These are phyloP conservation scores for Dissophora globulifera DNA, from an alignment of 192 early-diverging fungal genomes.

Conservation along the genomic window DNA sequence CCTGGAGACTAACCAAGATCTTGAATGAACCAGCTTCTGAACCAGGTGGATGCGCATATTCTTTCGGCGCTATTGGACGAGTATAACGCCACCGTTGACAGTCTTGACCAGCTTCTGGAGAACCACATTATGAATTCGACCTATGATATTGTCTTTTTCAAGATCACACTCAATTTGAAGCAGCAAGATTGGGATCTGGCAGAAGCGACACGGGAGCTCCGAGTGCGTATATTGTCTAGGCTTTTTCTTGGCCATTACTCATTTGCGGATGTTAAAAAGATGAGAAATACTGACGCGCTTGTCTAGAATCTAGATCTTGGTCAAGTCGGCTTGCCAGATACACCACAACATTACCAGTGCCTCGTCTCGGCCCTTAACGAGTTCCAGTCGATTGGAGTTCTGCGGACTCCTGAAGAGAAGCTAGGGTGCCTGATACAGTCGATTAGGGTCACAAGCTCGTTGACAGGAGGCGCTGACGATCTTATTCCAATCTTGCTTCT, in stretches of 20 bases:
- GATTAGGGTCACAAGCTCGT: constrained; percentile 29
- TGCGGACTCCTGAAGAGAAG: constrained; percentile 62
- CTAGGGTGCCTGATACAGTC: constrained; percentile 54
- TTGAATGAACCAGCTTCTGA: constrained; percentile 24
- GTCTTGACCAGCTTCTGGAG: constrained; percentile 50
- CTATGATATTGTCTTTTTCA: constrained; percentile 65
- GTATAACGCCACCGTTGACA: constrained; percentile 14
- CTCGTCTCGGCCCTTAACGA: constrained; percentile 51
- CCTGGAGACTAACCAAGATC: not conserved
- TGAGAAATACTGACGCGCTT: not conserved
- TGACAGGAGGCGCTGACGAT: constrained; percentile 50
- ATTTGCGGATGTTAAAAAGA: too few relatives aligned
- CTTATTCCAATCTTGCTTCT: constrained; percentile 60
- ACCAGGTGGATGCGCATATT: constrained; percentile 27
- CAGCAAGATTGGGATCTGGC: constrained; percentile 49
- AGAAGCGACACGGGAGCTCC: constrained; percentile 46
- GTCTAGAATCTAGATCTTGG: constrained; percentile 56
- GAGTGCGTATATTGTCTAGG: constrained; percentile 18
- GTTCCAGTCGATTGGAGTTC: constrained; percentile 57
- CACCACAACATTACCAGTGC: constrained; percentile 36
- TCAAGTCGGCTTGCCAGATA: constrained; percentile 58
- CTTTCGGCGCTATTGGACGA: constrained; percentile 23
- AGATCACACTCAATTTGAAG: constrained; percentile 55
- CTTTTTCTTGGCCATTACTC: too few relatives aligned
- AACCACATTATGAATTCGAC: constrained; percentile 65